These are phyloP conservation scores for Kurtzmaniella quercitrusa DNA, from an alignment of 1,139 yeast genomes.

Conservation along the genomic window DNA sequence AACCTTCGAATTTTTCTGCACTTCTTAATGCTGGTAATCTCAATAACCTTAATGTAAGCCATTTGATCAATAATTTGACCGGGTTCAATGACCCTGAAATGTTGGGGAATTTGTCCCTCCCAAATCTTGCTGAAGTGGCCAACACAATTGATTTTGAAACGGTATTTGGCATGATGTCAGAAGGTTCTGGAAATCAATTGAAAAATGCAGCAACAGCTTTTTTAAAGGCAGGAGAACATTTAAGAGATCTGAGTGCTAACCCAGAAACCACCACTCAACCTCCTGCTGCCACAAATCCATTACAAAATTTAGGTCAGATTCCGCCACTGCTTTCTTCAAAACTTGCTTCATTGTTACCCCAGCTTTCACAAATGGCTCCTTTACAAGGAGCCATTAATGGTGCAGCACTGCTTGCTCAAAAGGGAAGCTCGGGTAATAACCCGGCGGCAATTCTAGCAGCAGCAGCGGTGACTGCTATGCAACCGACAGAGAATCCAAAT, in stretches of 20 bases:
- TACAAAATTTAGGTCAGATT: constrained; percentile 16
- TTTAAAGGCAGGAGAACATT: constrained; percentile 8
- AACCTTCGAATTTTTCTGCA: constrained; percentile 6
- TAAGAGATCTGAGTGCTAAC: constrained; percentile 1
- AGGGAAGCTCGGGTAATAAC: neutral
- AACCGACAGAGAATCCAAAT: neutral
- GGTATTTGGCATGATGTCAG: constrained; percentile 27
- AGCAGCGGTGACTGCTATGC: constrained; percentile 2
- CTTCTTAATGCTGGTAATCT: constrained; percentile 41
- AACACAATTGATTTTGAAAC: constrained; percentile 42
- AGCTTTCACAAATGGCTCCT: neutral
- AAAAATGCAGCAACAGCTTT: constrained; percentile 6
- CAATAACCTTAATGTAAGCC: constrained; percentile 42
- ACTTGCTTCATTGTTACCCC: neutral
- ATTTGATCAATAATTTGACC: constrained; percentile 40
- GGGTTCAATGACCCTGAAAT: constrained; percentile 33
- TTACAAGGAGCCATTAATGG: neutral
- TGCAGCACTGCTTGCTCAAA: constrained; percentile 2
- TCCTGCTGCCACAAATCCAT: constrained; percentile 1
- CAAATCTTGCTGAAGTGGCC: constrained; percentile 42
- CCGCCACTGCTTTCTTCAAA: constrained; percentile 9
- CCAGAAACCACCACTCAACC: constrained; percentile 17
- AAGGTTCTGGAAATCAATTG: constrained; percentile 5
- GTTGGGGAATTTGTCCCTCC: constrained; percentile 34
- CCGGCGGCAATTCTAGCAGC: constrained; percentile 4